phyloP scores from a whole-genome alignment of 2,329 filamentous ascomycete genomes.

The Pyrenophora tritici-repentis region DNA sequence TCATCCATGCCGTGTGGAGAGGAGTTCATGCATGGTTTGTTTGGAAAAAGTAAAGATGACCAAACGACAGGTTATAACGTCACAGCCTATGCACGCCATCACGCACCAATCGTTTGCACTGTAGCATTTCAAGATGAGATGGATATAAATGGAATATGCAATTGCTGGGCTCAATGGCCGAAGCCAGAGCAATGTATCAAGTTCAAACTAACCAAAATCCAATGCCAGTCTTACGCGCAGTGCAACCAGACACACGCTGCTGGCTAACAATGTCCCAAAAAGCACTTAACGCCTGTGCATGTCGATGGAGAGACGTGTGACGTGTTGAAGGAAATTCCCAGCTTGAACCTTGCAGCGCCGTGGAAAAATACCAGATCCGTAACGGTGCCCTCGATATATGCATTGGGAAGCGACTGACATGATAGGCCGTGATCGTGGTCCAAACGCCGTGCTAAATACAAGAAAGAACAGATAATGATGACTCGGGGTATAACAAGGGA shows the following conservation, averaged over 20 bases:
- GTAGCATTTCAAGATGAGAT: conserved; percentile 1
- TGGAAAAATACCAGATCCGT: conserved; percentile 19
- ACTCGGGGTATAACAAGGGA: conserved; percentile 10
- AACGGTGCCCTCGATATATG: conserved; percentile 28
- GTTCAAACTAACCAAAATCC: conserved; percentile 5
- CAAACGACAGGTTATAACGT: background rate
- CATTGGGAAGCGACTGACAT: conserved; percentile 26
- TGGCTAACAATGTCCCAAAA: conserved; percentile 3
- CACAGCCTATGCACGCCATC: background rate
- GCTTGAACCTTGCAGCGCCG: conserved; percentile 16
- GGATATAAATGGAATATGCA: conserved; percentile 12
- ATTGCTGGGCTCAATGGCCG: conserved; percentile 20
- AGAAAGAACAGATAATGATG: conserved; percentile 7
- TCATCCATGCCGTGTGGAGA: conserved; percentile 2
- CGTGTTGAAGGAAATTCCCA: conserved; percentile 5
- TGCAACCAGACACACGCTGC: conserved; percentile 8
- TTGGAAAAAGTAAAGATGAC: background rate
- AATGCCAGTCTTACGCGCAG: conserved; percentile 3
- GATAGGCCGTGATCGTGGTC: conserved; percentile 18
- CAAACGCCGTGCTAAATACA: conserved; percentile 32
- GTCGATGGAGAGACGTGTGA: conserved; percentile 8
- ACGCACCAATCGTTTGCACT: background rate
- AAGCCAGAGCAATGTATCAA: conserved; percentile 18
- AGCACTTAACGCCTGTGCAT: conserved; percentile 15
- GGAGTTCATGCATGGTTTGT: conserved; percentile 8